Base-by-base conservation (phyloP, 441 rosid species). In the Brassica balearica region DNA sequence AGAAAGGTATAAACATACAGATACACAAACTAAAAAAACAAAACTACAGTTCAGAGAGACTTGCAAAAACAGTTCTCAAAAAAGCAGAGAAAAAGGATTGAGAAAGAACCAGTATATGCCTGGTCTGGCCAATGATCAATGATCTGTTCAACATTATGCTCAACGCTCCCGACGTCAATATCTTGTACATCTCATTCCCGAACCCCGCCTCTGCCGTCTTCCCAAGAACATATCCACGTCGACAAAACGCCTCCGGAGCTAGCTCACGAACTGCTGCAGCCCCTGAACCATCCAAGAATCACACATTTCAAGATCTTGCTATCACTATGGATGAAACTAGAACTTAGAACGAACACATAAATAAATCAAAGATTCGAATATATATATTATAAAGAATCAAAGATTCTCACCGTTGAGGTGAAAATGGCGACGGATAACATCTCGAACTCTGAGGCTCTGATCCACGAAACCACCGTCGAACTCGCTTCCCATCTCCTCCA, bases 91-190 rank as follows among this genome's bases (percentile, higher is more conserved):
- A 84, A 84, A 86, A 93, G 98, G 98, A 88, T 86, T 88, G 86
- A 86, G 96, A 86, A 91, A 91, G 97, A 87, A 95, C 96, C 99
- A 90, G 91, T 89, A 90, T 90, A 84, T 95, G 98, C 99, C 99
- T 95, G 95, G 98, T 93, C 85, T 95, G 97, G 86, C 97, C 96
- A 85, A 93, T 89, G 82, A 95, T 95, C 81, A 95, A 84, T 10
- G 99, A 93, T 80, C 99, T 95, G 82, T 93, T 93, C 86, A 95
- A 79, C 88, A 95, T 88, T 60, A 95, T 65, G 68, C 98, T 93
- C 73, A 93, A 84, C 1, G 98, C 97, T 6, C 92, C 99, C 29
- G 84, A 96, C 23, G 92, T 90, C 74, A 95, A 86, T 70, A 95
- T 84, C 97, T 93, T 95, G 82, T 95, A 95, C 97, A 95, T 93